Percentiles rank a stretch among this genome's conserved stretches.
phyloP scores from a whole-genome alignment of 2,329 filamentous ascomycete genomes.

The Neoscytalidium dimidiatum region DNA sequence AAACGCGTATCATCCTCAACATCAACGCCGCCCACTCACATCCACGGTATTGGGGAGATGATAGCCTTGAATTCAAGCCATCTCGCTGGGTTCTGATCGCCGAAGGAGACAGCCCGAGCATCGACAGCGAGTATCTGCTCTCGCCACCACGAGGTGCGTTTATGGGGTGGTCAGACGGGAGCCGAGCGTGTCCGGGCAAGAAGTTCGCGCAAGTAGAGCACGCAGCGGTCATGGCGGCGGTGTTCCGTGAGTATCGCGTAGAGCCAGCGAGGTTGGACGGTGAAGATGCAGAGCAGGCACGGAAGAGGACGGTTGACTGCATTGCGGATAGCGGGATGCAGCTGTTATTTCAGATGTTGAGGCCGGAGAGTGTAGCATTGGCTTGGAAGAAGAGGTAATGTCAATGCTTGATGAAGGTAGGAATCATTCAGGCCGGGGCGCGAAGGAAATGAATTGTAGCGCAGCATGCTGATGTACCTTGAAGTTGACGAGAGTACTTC shows the following conservation, averaged over 20 bases:
- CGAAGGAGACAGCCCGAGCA: background rate
- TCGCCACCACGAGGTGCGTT: constrained; percentile 21
- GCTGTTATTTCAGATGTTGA: background rate
- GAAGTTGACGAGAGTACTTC: no score
- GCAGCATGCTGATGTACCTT: no score
- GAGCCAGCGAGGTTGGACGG: background rate
- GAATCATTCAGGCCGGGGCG: no score
- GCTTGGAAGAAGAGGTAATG: background rate
- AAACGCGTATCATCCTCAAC: constrained; percentile 23
- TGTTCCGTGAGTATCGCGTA: constrained; percentile 20
- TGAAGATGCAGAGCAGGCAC: background rate
- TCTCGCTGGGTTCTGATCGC: constrained; percentile 34
- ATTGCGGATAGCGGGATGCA: background rate
- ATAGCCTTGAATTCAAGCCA: constrained; percentile 32
- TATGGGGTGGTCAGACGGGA: constrained; percentile 25
- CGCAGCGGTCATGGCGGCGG: constrained; percentile 23
- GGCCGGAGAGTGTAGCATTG: background rate
- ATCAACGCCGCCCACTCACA: constrained; percentile 25
- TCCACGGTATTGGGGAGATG: constrained; percentile 29
- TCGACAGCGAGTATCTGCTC: constrained; percentile 9
- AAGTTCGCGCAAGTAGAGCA: constrained; percentile 30
- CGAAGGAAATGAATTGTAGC: no score
- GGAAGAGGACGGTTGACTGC: background rate
- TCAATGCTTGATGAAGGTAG: no score
- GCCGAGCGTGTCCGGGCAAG: constrained; percentile 27